Base-by-base conservation (phyloP, 2,329 filamentous ascomycete species). In the Xylaria sp. region DNA sequence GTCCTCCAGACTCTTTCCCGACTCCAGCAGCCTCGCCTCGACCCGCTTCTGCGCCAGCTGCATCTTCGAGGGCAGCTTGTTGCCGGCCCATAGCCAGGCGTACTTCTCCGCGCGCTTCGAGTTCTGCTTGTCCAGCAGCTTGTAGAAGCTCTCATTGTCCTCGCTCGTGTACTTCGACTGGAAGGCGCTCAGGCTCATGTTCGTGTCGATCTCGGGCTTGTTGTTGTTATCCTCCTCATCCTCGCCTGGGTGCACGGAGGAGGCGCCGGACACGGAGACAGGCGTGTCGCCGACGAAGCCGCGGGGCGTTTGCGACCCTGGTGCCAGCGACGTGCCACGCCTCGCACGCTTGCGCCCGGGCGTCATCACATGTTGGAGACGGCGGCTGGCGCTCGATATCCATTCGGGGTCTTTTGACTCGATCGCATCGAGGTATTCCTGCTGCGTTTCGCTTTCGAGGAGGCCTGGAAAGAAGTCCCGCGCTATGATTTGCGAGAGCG, bases 61-160 rank as follows among this genome's bases (percentile, higher is more conserved):
- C 77, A 93, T 90, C 76, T 94, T 94, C n/a, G 90, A 91, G 41
- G 83, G 92, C 80, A 98, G 88, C 78, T 95, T 95, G 82, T 98
- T 98, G 34, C 90, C 92, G 10, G 89, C 87, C 90, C 94, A 97
- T 55, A 98, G 84, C 92, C 95, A 98, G 0, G 90, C 90, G 77
- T 97, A 92, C 76, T 95, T 97, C 76, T 94, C 91, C 0, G 92
- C 91, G 60, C 87, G 89, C 79, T 94, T 95, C 70, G 90, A 87
- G 77, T 98, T 99, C 77, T 98, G 94, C 76, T 91, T 92, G 82
- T 99, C 96, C 34, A 98, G 84, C 1, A 99, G 85, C 75, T 91
- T 92, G 81, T 97, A 97, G 83, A 99, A 98, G 75, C 93, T 97
- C 78, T 98, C 96, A 78, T 98, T 98, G 79, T 99, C 96, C 80